A percentile compares a stretch with the other conserved stretches of the same genome.
phyloP scores from a whole-genome alignment of 176 grass and related monocot genomes.

The Pharus latifolius region DNA sequence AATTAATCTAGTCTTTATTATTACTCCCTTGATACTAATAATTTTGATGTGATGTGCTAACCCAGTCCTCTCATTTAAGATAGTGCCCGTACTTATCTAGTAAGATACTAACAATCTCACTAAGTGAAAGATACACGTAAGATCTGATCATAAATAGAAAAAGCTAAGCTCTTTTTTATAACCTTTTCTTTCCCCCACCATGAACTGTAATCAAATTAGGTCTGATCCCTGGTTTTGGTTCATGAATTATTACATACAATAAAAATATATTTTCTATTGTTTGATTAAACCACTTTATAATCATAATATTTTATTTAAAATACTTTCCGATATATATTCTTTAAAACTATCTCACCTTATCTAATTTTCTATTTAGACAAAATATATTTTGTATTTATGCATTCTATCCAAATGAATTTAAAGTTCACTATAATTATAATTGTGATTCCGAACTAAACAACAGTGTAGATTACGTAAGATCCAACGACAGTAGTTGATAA shows the following conservation, averaged over 20 bases:
- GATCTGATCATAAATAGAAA: neutral
- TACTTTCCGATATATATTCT: too few relatives aligned
- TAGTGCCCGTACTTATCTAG: slow-evolving; percentile 30
- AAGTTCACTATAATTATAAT: too few relatives aligned
- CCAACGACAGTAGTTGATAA: neutral
- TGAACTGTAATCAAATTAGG: neutral
- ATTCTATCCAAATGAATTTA: too few relatives aligned
- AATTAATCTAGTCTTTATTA: slow-evolving; percentile 4
- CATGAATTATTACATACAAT: too few relatives aligned
- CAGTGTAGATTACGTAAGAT: neutral
- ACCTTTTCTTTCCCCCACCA: neutral
- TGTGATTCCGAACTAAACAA: too few relatives aligned
- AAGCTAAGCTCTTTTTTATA: neutral
- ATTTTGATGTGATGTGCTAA: slow-evolving; percentile 23
- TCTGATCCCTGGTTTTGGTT: too few relatives aligned
- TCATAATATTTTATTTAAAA: too few relatives aligned
- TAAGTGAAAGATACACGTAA: neutral
- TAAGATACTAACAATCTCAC: slow-evolving; percentile 25
- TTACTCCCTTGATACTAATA: neutral
- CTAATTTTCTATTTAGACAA: too few relatives aligned
- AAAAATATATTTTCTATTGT: too few relatives aligned
- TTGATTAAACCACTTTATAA: too few relatives aligned
- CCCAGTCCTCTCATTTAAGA: neutral
- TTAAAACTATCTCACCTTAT: too few relatives aligned
- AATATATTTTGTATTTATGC: too few relatives aligned